Conservation (phyloP, 2,329 filamentous ascomycete species). For the Rachicladosporium sp. region DNA sequence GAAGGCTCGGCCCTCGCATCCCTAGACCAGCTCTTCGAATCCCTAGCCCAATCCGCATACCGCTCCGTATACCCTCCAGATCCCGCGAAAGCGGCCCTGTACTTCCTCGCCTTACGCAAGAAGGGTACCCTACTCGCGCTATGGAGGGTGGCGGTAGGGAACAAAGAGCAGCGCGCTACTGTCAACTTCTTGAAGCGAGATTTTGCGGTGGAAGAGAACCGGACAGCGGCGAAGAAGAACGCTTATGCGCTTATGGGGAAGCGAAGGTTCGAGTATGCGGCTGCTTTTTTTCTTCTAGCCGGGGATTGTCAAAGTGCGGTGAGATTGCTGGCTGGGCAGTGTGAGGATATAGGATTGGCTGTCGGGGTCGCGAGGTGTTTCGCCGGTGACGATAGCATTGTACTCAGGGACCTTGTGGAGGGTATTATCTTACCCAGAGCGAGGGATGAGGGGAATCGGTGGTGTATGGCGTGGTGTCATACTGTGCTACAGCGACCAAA, state of each 20-base stretch:
- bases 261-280: constrained; percentile 84
- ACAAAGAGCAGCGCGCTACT: constrained; percentile 72
- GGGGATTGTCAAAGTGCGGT: constrained; percentile 76
- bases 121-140: constrained; percentile 81
- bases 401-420: constrained; percentile 61
- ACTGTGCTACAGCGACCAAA: constrained; percentile 77
- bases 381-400: constrained; percentile 67
- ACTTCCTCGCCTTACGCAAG: constrained; percentile 77
- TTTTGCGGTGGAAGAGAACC: constrained; percentile 78
- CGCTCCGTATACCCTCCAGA: constrained; percentile 77
- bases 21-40: constrained; percentile 74
- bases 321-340: constrained; percentile 72
- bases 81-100: constrained; percentile 80
- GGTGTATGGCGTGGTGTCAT: constrained; percentile 92
- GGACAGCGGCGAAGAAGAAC: constrained; percentile 83
- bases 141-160: constrained; percentile 89
- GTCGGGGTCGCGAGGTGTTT: constrained; percentile 80
- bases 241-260: constrained; percentile 90
- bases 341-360: constrained; percentile 80
- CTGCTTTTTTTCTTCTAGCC: constrained; percentile 86
- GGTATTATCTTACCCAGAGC: constrained; percentile 70
- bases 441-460: constrained; percentile 71
- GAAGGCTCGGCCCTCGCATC: constrained; percentile 5
- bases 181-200: constrained; percentile 75
- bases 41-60: constrained; percentile 88